phyloP scores from a whole-genome alignment of 2,329 filamentous ascomycete genomes.

The Elsinoe arachidis region DNA sequence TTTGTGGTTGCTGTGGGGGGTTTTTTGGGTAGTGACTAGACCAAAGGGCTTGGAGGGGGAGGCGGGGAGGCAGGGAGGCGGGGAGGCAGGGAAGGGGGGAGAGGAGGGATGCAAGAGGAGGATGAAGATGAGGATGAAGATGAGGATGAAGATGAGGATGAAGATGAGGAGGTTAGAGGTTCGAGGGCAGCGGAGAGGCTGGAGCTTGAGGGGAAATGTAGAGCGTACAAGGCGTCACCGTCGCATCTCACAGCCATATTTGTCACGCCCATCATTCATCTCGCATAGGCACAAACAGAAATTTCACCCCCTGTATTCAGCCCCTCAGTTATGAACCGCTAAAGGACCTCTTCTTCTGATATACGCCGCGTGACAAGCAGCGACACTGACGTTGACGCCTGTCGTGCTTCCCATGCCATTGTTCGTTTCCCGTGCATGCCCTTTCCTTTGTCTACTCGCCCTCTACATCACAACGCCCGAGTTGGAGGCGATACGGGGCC shows the following conservation, averaged over 20 bases:
- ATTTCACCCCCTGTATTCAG: not conserved
- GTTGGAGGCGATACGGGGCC: conserved; percentile 99
- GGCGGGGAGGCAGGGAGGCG: too few relatives aligned
- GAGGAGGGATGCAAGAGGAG: too few relatives aligned
- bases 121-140: too few relatives aligned
- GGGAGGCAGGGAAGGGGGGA: too few relatives aligned
- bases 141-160: too few relatives aligned
- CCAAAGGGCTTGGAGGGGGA: too few relatives aligned
- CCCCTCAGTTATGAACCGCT: conserved; percentile 10
- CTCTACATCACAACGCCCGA: conserved; percentile 99
- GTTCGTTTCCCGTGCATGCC: conserved; percentile 1
- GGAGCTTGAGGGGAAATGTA: too few relatives aligned
- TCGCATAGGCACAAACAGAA: not conserved
- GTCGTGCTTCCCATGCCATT: not conserved
- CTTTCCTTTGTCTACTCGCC: not conserved
- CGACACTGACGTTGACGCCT: not conserved
- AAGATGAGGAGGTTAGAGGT: not conserved
- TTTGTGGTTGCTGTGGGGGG: conserved; percentile 28
- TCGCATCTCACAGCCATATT: not conserved
- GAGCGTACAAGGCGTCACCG: not conserved
- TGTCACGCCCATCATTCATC: not conserved
- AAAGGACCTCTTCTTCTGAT: conserved; percentile 1
- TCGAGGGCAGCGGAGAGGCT: too few relatives aligned
- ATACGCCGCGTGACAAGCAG: not conserved
- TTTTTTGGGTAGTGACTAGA: conserved; percentile 22